Conservation (phyloP, 768 basidiomycete genomes). For the Asterophora parasitica region DNA sequence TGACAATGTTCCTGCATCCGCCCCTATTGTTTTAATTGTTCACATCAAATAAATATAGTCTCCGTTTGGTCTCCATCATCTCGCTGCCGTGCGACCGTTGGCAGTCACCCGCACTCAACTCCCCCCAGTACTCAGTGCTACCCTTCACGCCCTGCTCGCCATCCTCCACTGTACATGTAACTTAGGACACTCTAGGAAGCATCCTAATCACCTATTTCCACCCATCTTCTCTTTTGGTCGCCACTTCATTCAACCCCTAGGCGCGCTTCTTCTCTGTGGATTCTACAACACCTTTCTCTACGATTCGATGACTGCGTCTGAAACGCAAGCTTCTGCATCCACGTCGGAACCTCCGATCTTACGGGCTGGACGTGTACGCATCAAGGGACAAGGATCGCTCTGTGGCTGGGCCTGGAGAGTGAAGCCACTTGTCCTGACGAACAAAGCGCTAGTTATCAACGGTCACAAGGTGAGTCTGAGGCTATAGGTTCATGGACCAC, state of each 20-base stretch:
- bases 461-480: slow-evolving; percentile 14
- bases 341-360: slow-evolving; percentile 8
- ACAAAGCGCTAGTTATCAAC: slow-evolving; percentile 15
- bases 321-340: not conserved
- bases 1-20: not conserved
- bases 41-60: slow-evolving; percentile 11
- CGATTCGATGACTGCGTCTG: slow-evolving; percentile 1
- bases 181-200: slow-evolving; percentile 1
- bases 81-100: slow-evolving; percentile 9
- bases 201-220: not conserved
- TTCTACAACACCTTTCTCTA: not conserved
- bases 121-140: slow-evolving; percentile 1
- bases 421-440: slow-evolving; percentile 18
- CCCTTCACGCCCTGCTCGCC: not conserved
- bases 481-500: not conserved
- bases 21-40: slow-evolving; percentile 13
- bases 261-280: not conserved
- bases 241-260: not conserved
- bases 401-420: slow-evolving; percentile 17
- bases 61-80: slow-evolving; percentile 8
- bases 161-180: slow-evolving; percentile 13
- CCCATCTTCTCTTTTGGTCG: not conserved
- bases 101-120: slow-evolving; percentile 4
- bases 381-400: slow-evolving; percentile 14
- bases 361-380: slow-evolving; percentile 13